Evolutionary conservation across 2,329 filamentous ascomycete genomes (phyloP), one percentile per base, ranked within the genome.

Genomic region (Aspergillus ochraceus): DNA sequence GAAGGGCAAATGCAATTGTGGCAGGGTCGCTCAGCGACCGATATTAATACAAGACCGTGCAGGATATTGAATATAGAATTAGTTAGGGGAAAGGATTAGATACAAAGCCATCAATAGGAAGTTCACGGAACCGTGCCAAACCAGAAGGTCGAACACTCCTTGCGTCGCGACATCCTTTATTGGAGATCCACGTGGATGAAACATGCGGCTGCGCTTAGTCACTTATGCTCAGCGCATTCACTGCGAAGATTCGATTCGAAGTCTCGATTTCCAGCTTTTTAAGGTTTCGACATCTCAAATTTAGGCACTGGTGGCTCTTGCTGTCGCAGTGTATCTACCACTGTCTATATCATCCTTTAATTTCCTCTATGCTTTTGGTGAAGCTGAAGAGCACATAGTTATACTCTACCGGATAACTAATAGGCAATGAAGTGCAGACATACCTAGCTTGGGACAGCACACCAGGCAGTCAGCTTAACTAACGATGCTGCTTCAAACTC

Each of bases 101-200:
- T 42, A 36, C 45, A 17, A 20, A 4, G n/a, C 36, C 24, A n/a
- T 24, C 22, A 42, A 46, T 54, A 42, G 36, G 36, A 12, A n/a
- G 36, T 42, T 42, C 36, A 2, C 32, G 14, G 36, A 42, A 36
- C 4, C 32, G 32, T 36, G 32, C 32, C 32, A 17, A 22, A 14
- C 20, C 24, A 10, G 17, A 24, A 14, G 24, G 17, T 5, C n/a
- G 42, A 24, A 42, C 12, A 5, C 32, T 56, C 50, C 56, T 22
- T 55, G 45, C 53, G 36, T 55, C 17, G 49, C 20, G 45, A 22
- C 49, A 49, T 55, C 53, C 45, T 55, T 55, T 49, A 45, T 55
- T 55, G 53, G 32, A 46, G 53, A 55, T 55, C 53, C 53, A 55
- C 53, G 53, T 55, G 53, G 32, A 49, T 29, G 49, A 49, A 55